Evolutionary conservation across 2,329 filamentous ascomycete species (phyloP).

Genomic region (Aspergillus sp.): DNA sequence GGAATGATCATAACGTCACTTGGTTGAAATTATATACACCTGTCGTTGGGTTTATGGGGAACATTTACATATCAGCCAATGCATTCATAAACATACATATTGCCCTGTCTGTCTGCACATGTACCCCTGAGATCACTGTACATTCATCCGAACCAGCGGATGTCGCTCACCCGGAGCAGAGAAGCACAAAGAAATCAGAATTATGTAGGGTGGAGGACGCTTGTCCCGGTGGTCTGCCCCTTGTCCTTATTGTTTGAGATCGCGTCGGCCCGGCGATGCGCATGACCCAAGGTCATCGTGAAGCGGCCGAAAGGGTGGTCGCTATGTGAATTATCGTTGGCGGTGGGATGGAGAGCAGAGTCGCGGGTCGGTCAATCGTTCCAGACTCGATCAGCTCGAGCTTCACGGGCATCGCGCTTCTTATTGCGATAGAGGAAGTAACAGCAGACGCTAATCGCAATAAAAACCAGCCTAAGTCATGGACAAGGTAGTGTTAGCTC

Average conservation of each 20-base stretch:
- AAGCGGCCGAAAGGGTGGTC: too few relatives aligned
- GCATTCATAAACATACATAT: too few relatives aligned
- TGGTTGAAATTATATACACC: too few relatives aligned
- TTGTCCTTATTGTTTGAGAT: neutral
- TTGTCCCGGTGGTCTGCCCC: too few relatives aligned
- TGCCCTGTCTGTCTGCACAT: too few relatives aligned
- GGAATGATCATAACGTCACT: too few relatives aligned
- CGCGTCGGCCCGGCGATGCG: neutral
- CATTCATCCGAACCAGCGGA: neutral
- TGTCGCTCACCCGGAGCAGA: neutral
- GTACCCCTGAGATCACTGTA: neutral
- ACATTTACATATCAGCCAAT: neutral
- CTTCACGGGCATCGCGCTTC: slow-evolving; percentile 13
- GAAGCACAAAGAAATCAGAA: neutral
- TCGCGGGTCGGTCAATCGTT: slow-evolving; percentile 3
- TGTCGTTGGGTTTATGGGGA: neutral
- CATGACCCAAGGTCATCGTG: too few relatives aligned
- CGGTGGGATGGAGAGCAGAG: too few relatives aligned
- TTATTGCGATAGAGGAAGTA: slow-evolving; percentile 17
- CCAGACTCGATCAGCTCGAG: slow-evolving; percentile 10
- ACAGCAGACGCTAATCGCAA: slow-evolving; percentile 9
- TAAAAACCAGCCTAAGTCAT: slow-evolving; percentile 10
- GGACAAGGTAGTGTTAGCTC: neutral
- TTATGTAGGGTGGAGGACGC: too few relatives aligned
- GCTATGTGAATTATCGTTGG: too few relatives aligned